Base-by-base conservation (phyloP, 2,329 filamentous ascomycete genomes). In the Emydomyces testavorans region DNA sequence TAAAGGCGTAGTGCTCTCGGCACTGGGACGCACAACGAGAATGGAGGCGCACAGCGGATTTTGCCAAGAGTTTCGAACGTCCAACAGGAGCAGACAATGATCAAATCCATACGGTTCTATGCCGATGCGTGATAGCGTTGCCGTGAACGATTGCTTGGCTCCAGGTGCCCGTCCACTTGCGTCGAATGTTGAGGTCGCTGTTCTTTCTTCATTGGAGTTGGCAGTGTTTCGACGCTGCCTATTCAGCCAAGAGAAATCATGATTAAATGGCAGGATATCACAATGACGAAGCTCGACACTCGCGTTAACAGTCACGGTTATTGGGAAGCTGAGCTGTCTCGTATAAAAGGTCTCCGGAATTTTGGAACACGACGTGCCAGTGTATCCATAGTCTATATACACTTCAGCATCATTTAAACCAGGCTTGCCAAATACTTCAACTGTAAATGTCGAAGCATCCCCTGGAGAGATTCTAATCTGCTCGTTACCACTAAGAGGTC, bases 291-390 rank as follows among this genome's bases (percentile, higher is more conserved):
- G 71, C 59, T 95, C 87, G 21, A 95, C 74, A 58, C 87, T 92
- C 2, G 88, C 85, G 60, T 95, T 95, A 40, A 96, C 90, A 4
- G 90, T 95, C 13, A 95, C 78, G 0, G 83, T 85, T 49, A 96
- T 70, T 11, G 87, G 84, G 23, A 94, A 72, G 15, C 82, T 81
- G 13, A 94, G 75, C 60, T 92, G 85, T 32, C 89, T 77, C 0
- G 89, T 94, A 60, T 88, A 86, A 59, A 94, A 94, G 28, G 78
- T 75, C 29, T 83, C 80, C 20, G 76, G 73, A 1, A 89, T 69
- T 49, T 88, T 79, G 10, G 77, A 75, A n/a, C 73, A 73, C 4
- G 80, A 71, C 26, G 79, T 75, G 1, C 85, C 85, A n/a, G 94
- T 72, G 60, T 83, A 75, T 2, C 85, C 85, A 61, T 94, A 95